Evolutionary conservation across 352 stramenopile species (phyloP), one percentile per base, ranked within the genome.

Genomic region (Phytophthora podocarpi): DNA sequence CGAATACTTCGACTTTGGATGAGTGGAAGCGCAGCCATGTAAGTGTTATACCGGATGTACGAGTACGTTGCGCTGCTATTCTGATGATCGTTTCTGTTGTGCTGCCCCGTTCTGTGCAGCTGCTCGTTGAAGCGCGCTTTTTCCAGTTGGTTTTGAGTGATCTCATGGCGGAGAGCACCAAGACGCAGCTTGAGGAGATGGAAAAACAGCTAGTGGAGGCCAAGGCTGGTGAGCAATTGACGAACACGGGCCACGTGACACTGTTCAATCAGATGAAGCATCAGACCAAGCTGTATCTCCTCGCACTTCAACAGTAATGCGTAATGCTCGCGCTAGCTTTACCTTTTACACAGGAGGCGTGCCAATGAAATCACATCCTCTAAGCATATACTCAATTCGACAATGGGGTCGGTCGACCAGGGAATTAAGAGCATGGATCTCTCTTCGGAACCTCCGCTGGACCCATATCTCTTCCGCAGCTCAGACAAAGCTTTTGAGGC

Each of bases 191-290:
- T 20, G 69, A 76, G 26, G 57, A 67, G 1, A 62, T 80, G 16
- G 81, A 91, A 52, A 87, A 82, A 57, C 43, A 68, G 27, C 55
- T 91, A 12, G 27, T 78, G 21, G 59, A 76, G 41, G 26, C 18
- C 27, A 85, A 72, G 48, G 18, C 48, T 13, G 73, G 54, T 36
- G 82, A 83, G 16, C 74, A 75, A 30, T 59, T 60, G 24, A 74
- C 63, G 12, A 53, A 41, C 21, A 24, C 70, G 4, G 76, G 78
- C 20, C 74, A 82, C 23, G 47, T 78, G 26, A 67, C 72, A 48
- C 72, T 93, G 39, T 55, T 90, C 27, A 80, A 76, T 37, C 80
- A 93, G 70, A 75, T 93, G 66, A 90, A 93, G 69, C 78, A 88
- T 42, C 80, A 92, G 54, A 92, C 75, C 56, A 90, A 92, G 59